phyloP scores from a whole-genome alignment of 495 filamentous ascomycete genomes.

The Penicillium manginii region DNA sequence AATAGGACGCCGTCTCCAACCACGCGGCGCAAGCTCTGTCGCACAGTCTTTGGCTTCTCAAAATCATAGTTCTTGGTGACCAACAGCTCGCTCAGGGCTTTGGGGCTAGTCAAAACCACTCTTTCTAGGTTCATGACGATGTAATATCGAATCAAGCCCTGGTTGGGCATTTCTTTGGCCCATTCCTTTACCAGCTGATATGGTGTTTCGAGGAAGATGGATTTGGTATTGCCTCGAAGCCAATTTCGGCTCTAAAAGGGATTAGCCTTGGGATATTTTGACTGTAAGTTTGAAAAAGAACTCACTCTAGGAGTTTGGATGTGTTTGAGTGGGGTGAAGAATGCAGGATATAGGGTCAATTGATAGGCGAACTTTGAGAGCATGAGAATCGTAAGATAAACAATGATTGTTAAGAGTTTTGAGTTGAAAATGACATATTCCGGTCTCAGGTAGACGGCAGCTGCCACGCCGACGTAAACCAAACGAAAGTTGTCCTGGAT shows the following conservation, averaged over 20 bases:
- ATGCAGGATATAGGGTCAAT: constrained; percentile 68
- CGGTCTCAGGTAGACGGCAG: constrained; percentile 30
- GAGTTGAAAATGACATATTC: constrained; percentile 39
- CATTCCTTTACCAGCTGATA: constrained; percentile 63
- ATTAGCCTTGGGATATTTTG: constrained; percentile 2
- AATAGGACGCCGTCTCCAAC: constrained; percentile 78
- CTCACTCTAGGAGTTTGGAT: constrained; percentile 63
- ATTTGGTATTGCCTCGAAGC: constrained; percentile 37
- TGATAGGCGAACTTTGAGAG: constrained; percentile 47
- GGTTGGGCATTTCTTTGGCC: constrained; percentile 71
- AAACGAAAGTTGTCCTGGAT: constrained; percentile 22
- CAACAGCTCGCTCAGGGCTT: constrained; percentile 66
- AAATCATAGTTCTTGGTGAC: constrained; percentile 78
- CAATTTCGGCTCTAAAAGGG: constrained; percentile 36
- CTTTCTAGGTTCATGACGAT: constrained; percentile 70
- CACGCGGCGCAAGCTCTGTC: constrained; percentile 60
- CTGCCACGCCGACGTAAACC: constrained; percentile 32
- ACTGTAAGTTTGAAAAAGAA: constrained; percentile 6
- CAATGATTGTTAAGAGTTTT: constrained; percentile 23
- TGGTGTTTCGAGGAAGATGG: constrained; percentile 43
- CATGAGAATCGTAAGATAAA: constrained; percentile 28
- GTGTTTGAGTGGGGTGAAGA: constrained; percentile 70
- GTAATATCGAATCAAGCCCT: constrained; percentile 78
- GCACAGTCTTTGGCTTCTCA: constrained; percentile 65
- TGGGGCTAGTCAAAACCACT: constrained; percentile 65